Conservation (phyloP, 495 filamentous ascomycete species). For the Schizothecium vesticola region DNA sequence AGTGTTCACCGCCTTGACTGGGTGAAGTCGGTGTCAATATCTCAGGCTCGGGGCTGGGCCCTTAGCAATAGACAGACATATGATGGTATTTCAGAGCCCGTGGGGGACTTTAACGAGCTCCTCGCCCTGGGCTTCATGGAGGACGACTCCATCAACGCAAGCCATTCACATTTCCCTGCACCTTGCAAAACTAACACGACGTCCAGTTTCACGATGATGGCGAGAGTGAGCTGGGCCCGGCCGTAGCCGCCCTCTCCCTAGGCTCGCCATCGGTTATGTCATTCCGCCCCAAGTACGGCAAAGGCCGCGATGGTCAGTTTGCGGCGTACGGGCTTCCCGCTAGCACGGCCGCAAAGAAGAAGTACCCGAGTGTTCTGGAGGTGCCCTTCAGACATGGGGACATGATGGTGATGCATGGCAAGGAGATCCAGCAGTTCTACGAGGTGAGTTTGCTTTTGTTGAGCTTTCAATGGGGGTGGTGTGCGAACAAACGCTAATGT, state of each 20-base stretch:
- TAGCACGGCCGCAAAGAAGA: constrained; percentile 17
- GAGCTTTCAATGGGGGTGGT: not conserved
- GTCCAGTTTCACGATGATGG: constrained; percentile 80
- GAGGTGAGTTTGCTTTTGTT: constrained; percentile 50
- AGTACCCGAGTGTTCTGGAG: constrained; percentile 29
- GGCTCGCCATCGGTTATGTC: constrained; percentile 64
- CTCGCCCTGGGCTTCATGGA: constrained; percentile 74
- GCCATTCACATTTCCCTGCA: constrained; percentile 17
- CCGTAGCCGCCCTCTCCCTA: constrained; percentile 69
- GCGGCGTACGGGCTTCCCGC: constrained; percentile 22
- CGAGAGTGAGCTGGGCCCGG: constrained; percentile 67
- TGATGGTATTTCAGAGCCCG: constrained; percentile 6
- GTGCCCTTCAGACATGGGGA: constrained; percentile 66
- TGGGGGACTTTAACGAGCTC: constrained; percentile 63
- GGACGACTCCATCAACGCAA: constrained; percentile 59
- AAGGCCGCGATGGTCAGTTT: constrained; percentile 33
- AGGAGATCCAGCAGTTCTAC: constrained; percentile 62
- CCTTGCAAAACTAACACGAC: not conserved
- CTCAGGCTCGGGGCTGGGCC: constrained; percentile 15
- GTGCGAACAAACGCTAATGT: constrained; percentile 2
- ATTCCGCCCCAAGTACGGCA: constrained; percentile 59
- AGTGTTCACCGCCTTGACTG: constrained; percentile 60
- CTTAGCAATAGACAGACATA: constrained; percentile 10
- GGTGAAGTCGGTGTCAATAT: constrained; percentile 44
- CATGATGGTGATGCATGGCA: constrained; percentile 77